These are phyloP conservation scores for Populus hybrid DNA, from an alignment of 441 rosid genomes.

Conservation along the genomic window DNA sequence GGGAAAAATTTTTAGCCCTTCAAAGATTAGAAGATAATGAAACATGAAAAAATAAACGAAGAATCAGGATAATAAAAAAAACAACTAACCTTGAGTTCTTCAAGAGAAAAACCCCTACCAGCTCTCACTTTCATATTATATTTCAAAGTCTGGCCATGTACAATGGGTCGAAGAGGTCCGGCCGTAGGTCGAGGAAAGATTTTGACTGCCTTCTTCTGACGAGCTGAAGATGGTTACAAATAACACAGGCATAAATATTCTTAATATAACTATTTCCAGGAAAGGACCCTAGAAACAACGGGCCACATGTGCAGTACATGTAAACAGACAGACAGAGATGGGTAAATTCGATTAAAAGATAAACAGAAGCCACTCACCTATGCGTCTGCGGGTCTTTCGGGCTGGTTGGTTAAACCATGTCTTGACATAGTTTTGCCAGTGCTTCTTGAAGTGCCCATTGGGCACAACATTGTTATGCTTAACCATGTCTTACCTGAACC, in stretches of 20 bases:
- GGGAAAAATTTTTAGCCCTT: background rate
- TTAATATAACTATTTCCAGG: background rate
- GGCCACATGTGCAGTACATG: background rate
- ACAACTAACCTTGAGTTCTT: slow-evolving; percentile 64
- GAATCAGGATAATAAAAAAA: background rate
- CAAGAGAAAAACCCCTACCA: slow-evolving; percentile 75
- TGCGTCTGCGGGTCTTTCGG: slow-evolving; percentile 59
- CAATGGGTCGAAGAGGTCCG: slow-evolving; percentile 74
- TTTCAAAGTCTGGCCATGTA: slow-evolving; percentile 74
- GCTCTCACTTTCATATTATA: slow-evolving; percentile 80
- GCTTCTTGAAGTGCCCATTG: slow-evolving; percentile 69
- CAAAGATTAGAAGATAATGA: too few species aligned
- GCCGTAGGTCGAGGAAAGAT: slow-evolving; percentile 76
- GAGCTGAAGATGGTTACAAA: slow-evolving; percentile 33
- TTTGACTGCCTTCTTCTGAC: slow-evolving; percentile 79
- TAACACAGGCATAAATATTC: background rate
- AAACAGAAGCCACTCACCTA: slow-evolving; percentile 33
- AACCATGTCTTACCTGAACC: slow-evolving; percentile 41
- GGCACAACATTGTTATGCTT: slow-evolving; percentile 80
- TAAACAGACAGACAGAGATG: background rate
- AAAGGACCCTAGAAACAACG: background rate
- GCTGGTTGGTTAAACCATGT: slow-evolving; percentile 91
- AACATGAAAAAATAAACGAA: background rate
- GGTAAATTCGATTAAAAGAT: background rate
- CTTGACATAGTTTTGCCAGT: slow-evolving; percentile 77